Percentiles rank a stretch among this genome's conserved stretches.
phyloP scores from a whole-genome alignment of 2,329 filamentous ascomycete species.

The Neopestalotiopsis rosae region DNA sequence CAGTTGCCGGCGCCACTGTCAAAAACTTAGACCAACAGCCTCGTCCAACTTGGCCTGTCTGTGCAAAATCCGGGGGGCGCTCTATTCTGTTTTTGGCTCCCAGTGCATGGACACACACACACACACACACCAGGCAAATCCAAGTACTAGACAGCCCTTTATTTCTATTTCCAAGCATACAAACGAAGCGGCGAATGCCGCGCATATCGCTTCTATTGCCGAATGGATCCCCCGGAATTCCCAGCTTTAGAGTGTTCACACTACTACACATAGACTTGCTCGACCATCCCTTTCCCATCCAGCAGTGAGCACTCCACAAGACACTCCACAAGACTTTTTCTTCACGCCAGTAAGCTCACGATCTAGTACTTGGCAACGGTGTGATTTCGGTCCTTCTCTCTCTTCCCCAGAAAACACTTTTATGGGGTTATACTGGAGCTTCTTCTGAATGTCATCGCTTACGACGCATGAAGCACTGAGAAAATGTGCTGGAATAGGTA shows the following conservation, averaged over 20 bases:
- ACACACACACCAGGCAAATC: background rate
- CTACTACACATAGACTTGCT: background rate
- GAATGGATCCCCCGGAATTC: background rate
- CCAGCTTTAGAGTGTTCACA: background rate
- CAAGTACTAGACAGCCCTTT: background rate
- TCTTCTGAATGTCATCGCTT: background rate
- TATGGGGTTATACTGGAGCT: constrained; percentile 1
- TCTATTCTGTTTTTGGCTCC: too few species aligned
- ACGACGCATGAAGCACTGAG: background rate
- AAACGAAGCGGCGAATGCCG: background rate
- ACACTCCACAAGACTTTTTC: constrained; percentile 7
- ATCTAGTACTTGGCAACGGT: constrained; percentile 5
- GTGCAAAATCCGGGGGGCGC: background rate
- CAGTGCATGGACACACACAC: too few species aligned
- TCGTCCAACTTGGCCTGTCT: background rate
- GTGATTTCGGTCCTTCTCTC: constrained; percentile 17
- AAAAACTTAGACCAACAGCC: too few species aligned
- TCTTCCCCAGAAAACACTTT: background rate
- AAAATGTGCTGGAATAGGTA: too few species aligned
- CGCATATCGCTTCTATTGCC: background rate
- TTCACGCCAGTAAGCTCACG: constrained; percentile 1
- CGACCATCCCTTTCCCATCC: background rate
- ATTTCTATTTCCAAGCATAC: background rate
- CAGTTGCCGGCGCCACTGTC: too few species aligned
- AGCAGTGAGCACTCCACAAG: constrained; percentile 2